These are phyloP conservation scores for Boletus pseudopeckii DNA, from an alignment of 768 basidiomycete genomes.

Conservation along the genomic window DNA sequence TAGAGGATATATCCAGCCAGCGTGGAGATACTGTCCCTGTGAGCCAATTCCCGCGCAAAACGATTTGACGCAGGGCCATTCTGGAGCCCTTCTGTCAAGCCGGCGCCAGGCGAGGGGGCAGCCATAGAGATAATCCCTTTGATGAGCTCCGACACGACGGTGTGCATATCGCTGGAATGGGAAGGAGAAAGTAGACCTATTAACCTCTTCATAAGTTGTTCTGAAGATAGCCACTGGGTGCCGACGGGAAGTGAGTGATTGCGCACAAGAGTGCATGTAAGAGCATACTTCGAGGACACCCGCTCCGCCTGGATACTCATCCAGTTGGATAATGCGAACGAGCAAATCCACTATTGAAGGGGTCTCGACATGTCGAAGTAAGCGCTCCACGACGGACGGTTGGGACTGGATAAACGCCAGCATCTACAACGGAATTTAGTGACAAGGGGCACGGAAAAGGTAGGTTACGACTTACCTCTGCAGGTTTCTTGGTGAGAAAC, in stretches of 20 bases:
- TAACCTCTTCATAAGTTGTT: constrained; percentile 78
- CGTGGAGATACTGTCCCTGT: constrained; percentile 62
- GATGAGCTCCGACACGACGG: constrained; percentile 84
- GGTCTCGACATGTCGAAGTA: constrained; percentile 83
- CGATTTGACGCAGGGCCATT: constrained; percentile 77
- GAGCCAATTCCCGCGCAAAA: constrained; percentile 86
- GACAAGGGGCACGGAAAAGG: constrained; percentile 19
- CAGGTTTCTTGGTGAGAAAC: constrained; percentile 84
- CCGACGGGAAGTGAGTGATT: constrained; percentile 28
- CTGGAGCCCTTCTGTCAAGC: constrained; percentile 64
- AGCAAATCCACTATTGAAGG: constrained; percentile 91
- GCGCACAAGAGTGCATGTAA: constrained; percentile 29
- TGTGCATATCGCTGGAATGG: constrained; percentile 72
- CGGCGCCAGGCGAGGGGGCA: constrained; percentile 78
- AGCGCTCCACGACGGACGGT: constrained; percentile 73
- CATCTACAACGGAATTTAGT: constrained; percentile 57
- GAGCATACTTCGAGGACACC: constrained; percentile 84
- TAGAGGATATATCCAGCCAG: constrained; percentile 75
- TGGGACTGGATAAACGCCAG: constrained; percentile 86
- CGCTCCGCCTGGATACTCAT: constrained; percentile 75
- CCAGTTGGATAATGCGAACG: constrained; percentile 84
- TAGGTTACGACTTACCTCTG: constrained; percentile 59
- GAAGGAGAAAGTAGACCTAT: constrained; percentile 80
- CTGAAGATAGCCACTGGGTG: constrained; percentile 80
- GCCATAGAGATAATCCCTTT: constrained; percentile 95